Conservation (phyloP, 2,329 filamentous ascomycete species). For the Paecilomyces variotii region DNA sequence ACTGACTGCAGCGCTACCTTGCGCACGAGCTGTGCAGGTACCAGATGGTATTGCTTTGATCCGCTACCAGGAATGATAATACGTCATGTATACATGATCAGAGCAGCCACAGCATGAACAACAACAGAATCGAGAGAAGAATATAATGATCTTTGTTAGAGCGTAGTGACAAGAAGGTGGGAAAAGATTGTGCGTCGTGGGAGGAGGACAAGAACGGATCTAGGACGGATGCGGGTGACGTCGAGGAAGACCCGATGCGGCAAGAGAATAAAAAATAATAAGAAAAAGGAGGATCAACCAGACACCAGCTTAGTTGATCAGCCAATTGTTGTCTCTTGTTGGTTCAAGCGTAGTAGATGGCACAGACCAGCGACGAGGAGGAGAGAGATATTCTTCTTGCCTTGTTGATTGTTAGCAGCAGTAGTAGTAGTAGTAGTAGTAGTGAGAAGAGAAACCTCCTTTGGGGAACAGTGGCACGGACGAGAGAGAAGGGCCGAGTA, state of each 20-base stretch:
- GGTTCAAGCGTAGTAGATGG: not conserved
- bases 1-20: slow-evolving; percentile 5
- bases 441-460: not conserved
- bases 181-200: not conserved
- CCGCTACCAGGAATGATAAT: slow-evolving; percentile 19
- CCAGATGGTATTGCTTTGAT: slow-evolving; percentile 9
- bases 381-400: not conserved
- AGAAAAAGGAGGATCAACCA: not conserved
- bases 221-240: not conserved
- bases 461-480: not conserved
- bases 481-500: not conserved
- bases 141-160: not conserved
- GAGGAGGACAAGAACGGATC: not conserved
- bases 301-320: not conserved
- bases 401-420: too few relatives aligned
- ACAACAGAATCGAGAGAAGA: not conserved
- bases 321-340: not conserved
- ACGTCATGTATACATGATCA: slow-evolving; percentile 19
- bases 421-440: not conserved
- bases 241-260: not conserved
- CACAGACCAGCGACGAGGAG: not conserved
- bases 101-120: slow-evolving; percentile 5
- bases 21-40: slow-evolving; percentile 1
- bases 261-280: not conserved
- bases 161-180: not conserved